phyloP scores from a whole-genome alignment of 2,329 filamentous ascomycete genomes.

The Cercospora nicotianae region DNA sequence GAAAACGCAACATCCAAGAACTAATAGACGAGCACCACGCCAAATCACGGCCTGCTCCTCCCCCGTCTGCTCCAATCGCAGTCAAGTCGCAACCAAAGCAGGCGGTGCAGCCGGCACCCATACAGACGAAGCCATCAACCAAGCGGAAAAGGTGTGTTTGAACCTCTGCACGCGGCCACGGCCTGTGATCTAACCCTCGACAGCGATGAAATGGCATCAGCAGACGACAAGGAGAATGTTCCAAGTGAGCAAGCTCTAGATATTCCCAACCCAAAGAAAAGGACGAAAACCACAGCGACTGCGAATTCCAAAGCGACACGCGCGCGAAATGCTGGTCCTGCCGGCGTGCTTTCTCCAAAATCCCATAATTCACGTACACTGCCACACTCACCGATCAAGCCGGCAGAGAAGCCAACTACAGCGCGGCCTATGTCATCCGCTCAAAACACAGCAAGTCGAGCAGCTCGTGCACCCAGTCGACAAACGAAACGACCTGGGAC shows the following conservation, averaged over 20 bases:
- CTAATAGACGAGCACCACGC: conserved; percentile 59
- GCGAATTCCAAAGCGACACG: conserved; percentile 38
- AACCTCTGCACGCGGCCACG: background rate
- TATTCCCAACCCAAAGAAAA: conserved; percentile 70
- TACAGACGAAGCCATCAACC: conserved; percentile 17
- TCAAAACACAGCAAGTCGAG: conserved; percentile 47
- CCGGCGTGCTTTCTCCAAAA: conserved; percentile 74
- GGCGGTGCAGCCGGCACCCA: conserved; percentile 11
- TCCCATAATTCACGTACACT: conserved; percentile 75
- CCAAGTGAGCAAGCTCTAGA: conserved; percentile 40
- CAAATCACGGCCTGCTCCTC: conserved; percentile 31
- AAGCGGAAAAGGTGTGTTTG: conserved; percentile 29
- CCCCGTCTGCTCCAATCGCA: conserved; percentile 25
- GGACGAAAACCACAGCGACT: conserved; percentile 39
- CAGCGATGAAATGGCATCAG: conserved; percentile 62
- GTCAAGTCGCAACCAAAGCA: conserved; percentile 17
- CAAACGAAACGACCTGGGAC: conserved; percentile 50
- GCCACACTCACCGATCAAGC: conserved; percentile 53
- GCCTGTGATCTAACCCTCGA: background rate
- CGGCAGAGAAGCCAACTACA: conserved; percentile 55
- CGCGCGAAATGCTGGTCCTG: conserved; percentile 35
- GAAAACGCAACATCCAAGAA: conserved; percentile 80
- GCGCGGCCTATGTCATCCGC: conserved; percentile 15
- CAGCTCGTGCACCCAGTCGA: conserved; percentile 62
- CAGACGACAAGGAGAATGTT: conserved; percentile 76